A percentile compares a stretch with the other conserved stretches of the same genome.
Evolutionary conservation across 2,329 filamentous ascomycete genomes (phyloP).

Genomic region (Aspergillus chevalieri): DNA sequence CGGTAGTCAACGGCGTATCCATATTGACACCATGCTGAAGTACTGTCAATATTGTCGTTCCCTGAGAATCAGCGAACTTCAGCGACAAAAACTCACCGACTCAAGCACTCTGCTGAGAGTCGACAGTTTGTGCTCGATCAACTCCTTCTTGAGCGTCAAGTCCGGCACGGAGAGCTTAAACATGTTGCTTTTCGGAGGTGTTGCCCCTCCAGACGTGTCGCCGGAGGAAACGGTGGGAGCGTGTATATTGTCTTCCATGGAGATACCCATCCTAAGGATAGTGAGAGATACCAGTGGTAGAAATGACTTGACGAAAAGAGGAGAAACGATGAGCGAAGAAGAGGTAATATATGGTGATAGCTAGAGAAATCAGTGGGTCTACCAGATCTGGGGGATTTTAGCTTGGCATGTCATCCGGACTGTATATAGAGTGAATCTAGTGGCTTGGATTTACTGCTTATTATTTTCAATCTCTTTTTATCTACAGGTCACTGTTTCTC

Average conservation of each 20-base stretch:
- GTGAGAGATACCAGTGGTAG: constrained; percentile 6
- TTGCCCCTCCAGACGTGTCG: constrained; percentile 55
- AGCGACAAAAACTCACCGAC: constrained; percentile 54
- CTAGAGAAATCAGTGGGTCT: background rate
- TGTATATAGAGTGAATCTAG: background rate
- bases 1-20: constrained; percentile 78
- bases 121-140: constrained; percentile 77
- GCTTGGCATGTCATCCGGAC: background rate
- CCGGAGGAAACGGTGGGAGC: constrained; percentile 71
- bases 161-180: constrained; percentile 66
- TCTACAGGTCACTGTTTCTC: too few species aligned
- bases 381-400: background rate
- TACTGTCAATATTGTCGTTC: constrained; percentile 9
- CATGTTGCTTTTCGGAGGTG: constrained; percentile 49
- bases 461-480: too few species aligned
- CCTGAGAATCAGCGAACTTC: constrained; percentile 2
- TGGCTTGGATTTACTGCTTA: too few species aligned
- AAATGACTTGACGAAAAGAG: background rate
- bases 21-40: constrained; percentile 86
- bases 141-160: constrained; percentile 77
- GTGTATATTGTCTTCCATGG: constrained; percentile 61
- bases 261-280: constrained; percentile 44
- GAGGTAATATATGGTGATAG: background rate
- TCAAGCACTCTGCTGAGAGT: constrained; percentile 81
- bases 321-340: background rate